A percentile compares a stretch with the other conserved stretches of the same genome.
These are phyloP conservation scores for Dispira simplex DNA, from an alignment of 192 early-diverging fungal genomes.

Conservation along the genomic window DNA sequence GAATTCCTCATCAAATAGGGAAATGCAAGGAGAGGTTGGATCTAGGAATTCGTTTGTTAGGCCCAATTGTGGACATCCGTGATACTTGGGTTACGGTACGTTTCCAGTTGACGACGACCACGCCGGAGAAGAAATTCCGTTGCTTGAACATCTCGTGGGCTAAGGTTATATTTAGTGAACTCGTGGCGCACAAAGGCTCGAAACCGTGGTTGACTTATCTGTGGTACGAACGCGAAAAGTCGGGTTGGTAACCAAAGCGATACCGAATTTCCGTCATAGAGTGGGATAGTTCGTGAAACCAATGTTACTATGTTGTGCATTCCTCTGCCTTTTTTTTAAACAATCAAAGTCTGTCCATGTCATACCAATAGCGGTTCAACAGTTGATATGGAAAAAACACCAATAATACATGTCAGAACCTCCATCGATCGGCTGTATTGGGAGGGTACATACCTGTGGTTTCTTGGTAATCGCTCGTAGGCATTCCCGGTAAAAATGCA, in stretches of 20 bases:
- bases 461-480: constrained; percentile 45
- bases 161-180: constrained; percentile 41
- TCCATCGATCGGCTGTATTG: neutral
- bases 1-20: no score
- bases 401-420: neutral
- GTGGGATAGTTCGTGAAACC: constrained; percentile 1
- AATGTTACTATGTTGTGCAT: neutral
- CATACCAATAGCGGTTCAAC: no score
- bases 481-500: constrained; percentile 53
- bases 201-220: constrained; percentile 45
- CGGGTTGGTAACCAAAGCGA: neutral
- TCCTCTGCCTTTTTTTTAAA: neutral
- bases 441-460: constrained; percentile 30
- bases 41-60: no score
- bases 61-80: constrained; percentile 28
- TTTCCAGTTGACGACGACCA: constrained; percentile 43
- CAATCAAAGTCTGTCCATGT: neutral
- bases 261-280: neutral
- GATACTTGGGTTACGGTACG: constrained; percentile 41
- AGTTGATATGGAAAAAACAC: neutral
- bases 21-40: no score
- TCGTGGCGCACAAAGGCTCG: constrained; percentile 47
- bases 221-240: constrained; percentile 2
- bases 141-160: constrained; percentile 42
- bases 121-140: constrained; percentile 53